phyloP scores from a whole-genome alignment of 257 asterid species.

The Leptodermis oblonga region DNA sequence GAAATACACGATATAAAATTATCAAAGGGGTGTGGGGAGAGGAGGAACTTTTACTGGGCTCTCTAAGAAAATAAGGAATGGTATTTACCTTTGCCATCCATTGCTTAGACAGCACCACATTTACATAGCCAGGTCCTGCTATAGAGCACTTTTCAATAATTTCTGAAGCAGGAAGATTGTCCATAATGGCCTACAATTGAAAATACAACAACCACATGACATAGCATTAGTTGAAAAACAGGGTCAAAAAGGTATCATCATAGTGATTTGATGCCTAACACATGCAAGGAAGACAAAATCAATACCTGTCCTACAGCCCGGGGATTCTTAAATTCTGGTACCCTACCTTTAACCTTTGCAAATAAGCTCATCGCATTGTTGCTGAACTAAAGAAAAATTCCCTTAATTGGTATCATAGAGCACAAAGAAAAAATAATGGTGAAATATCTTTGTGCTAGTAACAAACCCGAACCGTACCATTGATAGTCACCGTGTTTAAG shows the following conservation, averaged over 20 bases:
- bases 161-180: slow-evolving; percentile 72
- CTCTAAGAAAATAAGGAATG: neutral
- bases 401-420: neutral
- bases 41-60: neutral
- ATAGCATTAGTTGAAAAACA: slow-evolving; percentile 9
- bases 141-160: slow-evolving; percentile 57
- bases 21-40: neutral
- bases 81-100: slow-evolving; percentile 81
- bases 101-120: slow-evolving; percentile 55
- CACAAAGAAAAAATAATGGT: neutral
- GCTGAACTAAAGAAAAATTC: slow-evolving; percentile 41
- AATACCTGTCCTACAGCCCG: slow-evolving; percentile 80
- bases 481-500: slow-evolving; percentile 78
- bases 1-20: neutral
- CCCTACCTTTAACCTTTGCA: slow-evolving; percentile 61
- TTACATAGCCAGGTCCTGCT: slow-evolving; percentile 91
- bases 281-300: neutral
- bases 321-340: slow-evolving; percentile 63
- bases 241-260: neutral
- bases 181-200: slow-evolving; percentile 60
- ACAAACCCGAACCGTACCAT: slow-evolving; percentile 44
- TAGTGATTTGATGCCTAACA: neutral
- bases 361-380: slow-evolving; percentile 96
- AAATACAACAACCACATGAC: slow-evolving; percentile 12
- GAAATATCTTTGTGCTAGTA: neutral